Base-by-base conservation (phyloP, 306 rosid species). In the Fragaria nilgerrensis region DNA sequence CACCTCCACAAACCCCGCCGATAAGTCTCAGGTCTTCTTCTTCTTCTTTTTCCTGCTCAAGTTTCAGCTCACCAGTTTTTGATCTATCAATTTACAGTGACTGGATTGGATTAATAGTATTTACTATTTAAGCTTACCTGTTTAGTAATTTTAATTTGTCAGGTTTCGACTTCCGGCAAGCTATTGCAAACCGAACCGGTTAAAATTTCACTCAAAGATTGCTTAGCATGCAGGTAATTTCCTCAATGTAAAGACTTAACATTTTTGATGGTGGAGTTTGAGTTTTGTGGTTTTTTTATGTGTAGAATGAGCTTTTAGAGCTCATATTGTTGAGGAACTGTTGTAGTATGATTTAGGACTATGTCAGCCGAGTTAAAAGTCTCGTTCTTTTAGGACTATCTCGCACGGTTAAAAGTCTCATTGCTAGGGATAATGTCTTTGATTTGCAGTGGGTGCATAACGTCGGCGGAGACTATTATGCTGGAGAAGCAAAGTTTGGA, bases 401-500 rank as follows among this genome's bases (percentile, higher is more conserved):
- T 11, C 61, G 7, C 5, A 0, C 1, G 43, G 43, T 39, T 39
- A 39, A 7, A 43, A 43, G 45, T 43, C 9, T 43, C 0, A 43
- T 43, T 43, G 2, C 9, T 7, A 8, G 16, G 17, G 55, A 16
- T 73, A 9, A 79, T 25, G 73, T 39, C 67, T 77, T 16, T 23
- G 72, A 73, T 66, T 84, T 82, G 84, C 86, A 92, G 98, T 89
- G 97, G 98, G 55, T 95, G 97, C 10, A 95, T 92, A 78, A 95
- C 98, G 52, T 90, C 98, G 20, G 97, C 98, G 0, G 97, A 95
- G 87, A 92, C 97, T 12, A 87, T 95, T 83, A 89, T 95, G 98
- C 82, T 95, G 75, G 97, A 95, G 88, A 95, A 95, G 75, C 98
- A 95, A 89, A 93, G 98, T 84, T 85, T 88, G 91, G 97, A 95